Conservation (phyloP, 345 rosid species). For the Cardamine resedifolia region DNA sequence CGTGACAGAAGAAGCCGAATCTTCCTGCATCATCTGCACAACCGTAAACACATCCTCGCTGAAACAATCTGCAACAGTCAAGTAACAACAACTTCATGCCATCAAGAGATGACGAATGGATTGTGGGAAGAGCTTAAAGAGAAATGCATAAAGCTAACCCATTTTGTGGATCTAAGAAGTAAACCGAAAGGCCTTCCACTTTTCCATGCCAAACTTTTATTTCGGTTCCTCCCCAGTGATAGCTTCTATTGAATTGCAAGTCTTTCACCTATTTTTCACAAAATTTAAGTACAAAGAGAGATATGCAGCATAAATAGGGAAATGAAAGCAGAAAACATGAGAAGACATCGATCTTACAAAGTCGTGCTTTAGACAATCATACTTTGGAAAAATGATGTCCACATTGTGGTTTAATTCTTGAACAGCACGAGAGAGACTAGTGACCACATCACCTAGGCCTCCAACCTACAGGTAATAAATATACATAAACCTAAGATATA, state of each 20-base stretch:
- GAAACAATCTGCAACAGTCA: slow-evolving; percentile 55
- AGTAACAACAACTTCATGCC: slow-evolving; percentile 18
- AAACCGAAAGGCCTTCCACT: slow-evolving; percentile 89
- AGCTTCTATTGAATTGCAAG: slow-evolving; percentile 58
- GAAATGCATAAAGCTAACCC: slow-evolving; percentile 50
- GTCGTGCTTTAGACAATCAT: slow-evolving; percentile 71
- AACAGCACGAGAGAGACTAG: slow-evolving; percentile 96
- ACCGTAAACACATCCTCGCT: slow-evolving; percentile 76
- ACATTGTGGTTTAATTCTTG: slow-evolving; percentile 91
- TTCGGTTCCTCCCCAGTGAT: slow-evolving; percentile 83
- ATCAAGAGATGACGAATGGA: slow-evolving; percentile 5
- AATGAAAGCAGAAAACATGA: background rate
- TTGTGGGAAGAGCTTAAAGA: background rate
- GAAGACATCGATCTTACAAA: slow-evolving; percentile 58
- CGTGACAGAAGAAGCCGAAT: slow-evolving; percentile 90
- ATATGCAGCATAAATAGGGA: background rate
- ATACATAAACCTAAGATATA: slow-evolving; percentile 8
- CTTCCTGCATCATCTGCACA: slow-evolving; percentile 77
- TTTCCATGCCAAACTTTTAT: slow-evolving; percentile 89
- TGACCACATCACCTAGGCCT: slow-evolving; percentile 95
- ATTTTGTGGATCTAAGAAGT: slow-evolving; percentile 87
- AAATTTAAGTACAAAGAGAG: slow-evolving; percentile 10
- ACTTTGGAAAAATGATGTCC: slow-evolving; percentile 84
- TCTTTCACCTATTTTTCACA: slow-evolving; percentile 63
- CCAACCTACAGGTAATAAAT: slow-evolving; percentile 67